Conservation (phyloP, 2,329 filamentous ascomycete species). For the Aureobasidium sp. region DNA sequence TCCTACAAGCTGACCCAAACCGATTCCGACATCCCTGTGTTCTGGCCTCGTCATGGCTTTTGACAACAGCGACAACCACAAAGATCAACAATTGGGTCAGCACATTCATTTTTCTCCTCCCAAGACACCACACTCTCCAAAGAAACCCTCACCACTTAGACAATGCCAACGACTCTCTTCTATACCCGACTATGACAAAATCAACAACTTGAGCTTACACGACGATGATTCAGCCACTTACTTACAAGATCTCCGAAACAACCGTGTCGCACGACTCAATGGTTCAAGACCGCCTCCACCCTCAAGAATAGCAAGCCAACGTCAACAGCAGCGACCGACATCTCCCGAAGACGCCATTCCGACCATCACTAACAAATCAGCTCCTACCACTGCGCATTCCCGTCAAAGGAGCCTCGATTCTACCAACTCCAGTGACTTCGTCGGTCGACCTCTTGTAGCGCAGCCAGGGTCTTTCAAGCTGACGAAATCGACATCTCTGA, state of each 20-base stretch:
- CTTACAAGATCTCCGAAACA: conserved; percentile 61
- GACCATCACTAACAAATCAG: not conserved
- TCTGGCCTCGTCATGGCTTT: conserved; percentile 3
- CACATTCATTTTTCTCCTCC: conserved; percentile 16
- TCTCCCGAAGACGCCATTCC: conserved; percentile 14
- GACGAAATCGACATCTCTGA: not conserved
- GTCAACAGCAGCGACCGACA: conserved; percentile 20
- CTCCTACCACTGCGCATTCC: not conserved
- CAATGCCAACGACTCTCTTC: conserved; percentile 15
- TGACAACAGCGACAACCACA: not conserved
- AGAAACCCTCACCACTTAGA: conserved; percentile 13
- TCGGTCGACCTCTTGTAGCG: conserved; percentile 23
- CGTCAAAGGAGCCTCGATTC: conserved; percentile 7
- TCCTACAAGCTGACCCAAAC: conserved; percentile 9
- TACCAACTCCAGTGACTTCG: conserved; percentile 19
- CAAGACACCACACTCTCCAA: conserved; percentile 8
- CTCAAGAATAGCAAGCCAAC: conserved; percentile 30
- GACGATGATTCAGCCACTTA: conserved; percentile 50
- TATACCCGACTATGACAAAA: conserved; percentile 15
- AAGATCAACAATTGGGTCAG: conserved; percentile 24
- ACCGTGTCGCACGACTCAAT: conserved; percentile 57
- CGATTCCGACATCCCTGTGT: conserved; percentile 2
- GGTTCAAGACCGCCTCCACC: conserved; percentile 59
- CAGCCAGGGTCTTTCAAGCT: not conserved
- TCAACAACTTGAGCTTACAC: conserved; percentile 19